These are phyloP conservation scores for Sutorius eximius DNA, from an alignment of 1,284 basidiomycete genomes.

Conservation along the genomic window DNA sequence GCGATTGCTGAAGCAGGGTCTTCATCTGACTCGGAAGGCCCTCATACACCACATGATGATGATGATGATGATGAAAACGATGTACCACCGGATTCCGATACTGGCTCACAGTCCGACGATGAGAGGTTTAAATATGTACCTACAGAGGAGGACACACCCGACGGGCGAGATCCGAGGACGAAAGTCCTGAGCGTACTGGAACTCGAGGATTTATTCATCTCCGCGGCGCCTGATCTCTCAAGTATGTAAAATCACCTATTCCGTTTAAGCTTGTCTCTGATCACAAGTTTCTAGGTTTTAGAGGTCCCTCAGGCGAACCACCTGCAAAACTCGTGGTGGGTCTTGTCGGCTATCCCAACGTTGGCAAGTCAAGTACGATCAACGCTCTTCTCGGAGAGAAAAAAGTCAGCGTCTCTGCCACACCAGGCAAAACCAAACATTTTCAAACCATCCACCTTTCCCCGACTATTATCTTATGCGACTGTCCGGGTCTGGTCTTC, in stretches of 20 bases:
- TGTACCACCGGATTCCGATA: slow-evolving; percentile 27
- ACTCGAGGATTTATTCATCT: slow-evolving; percentile 84
- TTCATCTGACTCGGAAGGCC: slow-evolving; percentile 28
- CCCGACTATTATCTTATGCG: slow-evolving; percentile 87
- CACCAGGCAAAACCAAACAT: slow-evolving; percentile 99
- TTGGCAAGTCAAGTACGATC: slow-evolving; percentile 96
- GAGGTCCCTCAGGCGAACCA: slow-evolving; percentile 58
- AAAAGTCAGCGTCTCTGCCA: slow-evolving; percentile 96
- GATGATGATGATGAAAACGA: slow-evolving; percentile 31
- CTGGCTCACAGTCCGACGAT: slow-evolving; percentile 35
- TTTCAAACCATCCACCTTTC: slow-evolving; percentile 98
- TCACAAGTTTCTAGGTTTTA: slow-evolving; percentile 55
- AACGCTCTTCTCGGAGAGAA: slow-evolving; percentile 95
- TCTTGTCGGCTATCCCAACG: slow-evolving; percentile 98
- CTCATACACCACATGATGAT: slow-evolving; percentile 25
- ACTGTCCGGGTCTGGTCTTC: slow-evolving; percentile 98
- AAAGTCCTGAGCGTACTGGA: slow-evolving; percentile 86
- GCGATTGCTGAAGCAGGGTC: slow-evolving; percentile 18
- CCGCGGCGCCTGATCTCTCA: slow-evolving; percentile 74
- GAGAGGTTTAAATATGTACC: slow-evolving; percentile 45
- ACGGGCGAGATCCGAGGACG: slow-evolving; percentile 65
- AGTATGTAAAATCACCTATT: slow-evolving; percentile 43
- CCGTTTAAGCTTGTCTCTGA: neutral
- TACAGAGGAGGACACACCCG: slow-evolving; percentile 53
- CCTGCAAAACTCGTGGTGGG: slow-evolving; percentile 83